phyloP scores from a whole-genome alignment of 768 basidiomycete species.

The Termitomyces sp. region DNA sequence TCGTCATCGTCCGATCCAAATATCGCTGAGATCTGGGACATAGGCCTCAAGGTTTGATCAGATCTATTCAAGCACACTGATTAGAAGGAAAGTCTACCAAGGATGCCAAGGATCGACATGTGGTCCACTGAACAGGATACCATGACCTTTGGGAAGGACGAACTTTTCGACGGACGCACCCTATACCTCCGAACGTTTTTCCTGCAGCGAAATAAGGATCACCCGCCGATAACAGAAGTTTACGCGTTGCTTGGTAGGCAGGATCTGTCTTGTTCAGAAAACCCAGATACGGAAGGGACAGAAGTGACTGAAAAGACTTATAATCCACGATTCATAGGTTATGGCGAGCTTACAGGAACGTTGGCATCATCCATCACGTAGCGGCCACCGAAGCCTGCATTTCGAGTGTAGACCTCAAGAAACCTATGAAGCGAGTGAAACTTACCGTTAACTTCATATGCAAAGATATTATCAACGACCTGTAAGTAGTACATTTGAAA shows the following conservation, averaged over 20 bases:
- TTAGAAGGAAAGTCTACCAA: constrained; percentile 36
- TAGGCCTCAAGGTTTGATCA: constrained; percentile 41
- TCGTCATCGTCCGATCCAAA: constrained; percentile 69
- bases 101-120: constrained; percentile 71
- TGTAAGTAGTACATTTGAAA: constrained; percentile 17
- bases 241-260: constrained; percentile 59
- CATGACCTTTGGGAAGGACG: not conserved
- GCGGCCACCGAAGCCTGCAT: constrained; percentile 56
- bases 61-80: not conserved
- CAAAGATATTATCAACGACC: constrained; percentile 63
- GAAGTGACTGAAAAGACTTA: constrained; percentile 46
- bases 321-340: not conserved
- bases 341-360: constrained; percentile 53
- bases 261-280: constrained; percentile 59
- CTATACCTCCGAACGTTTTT: constrained; percentile 58
- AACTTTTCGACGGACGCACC: constrained; percentile 38
- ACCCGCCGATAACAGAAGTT: constrained; percentile 50
- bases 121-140: constrained; percentile 46
- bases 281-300: constrained; percentile 75
- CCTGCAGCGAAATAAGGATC: constrained; percentile 73
- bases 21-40: constrained; percentile 73
- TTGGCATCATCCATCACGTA: constrained; percentile 88
- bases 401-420: not conserved
- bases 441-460: constrained; percentile 72
- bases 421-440: not conserved